Evolutionary conservation across 306 rosid genomes (phyloP).

Genomic region (Neltuma alba): DNA sequence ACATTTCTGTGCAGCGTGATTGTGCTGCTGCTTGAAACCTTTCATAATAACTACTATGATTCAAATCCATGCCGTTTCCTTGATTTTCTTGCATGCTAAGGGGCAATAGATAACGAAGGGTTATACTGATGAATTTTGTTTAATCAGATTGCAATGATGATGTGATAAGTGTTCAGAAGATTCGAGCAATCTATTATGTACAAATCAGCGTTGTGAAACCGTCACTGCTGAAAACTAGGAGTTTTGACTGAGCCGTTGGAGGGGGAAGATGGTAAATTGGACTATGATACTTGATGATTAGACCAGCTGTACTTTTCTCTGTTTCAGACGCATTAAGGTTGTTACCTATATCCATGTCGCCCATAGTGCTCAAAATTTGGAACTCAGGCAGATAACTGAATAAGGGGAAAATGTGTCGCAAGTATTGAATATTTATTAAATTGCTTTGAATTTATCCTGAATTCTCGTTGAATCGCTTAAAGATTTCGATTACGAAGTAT

Average conservation of each 20-base stretch:
- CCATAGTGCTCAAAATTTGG: conserved; percentile 16
- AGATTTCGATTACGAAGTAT: too few species aligned
- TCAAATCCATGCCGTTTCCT: conserved; percentile 1
- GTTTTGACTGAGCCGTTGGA: conserved; percentile 54
- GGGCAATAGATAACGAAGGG: conserved; percentile 34
- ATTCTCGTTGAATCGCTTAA: conserved; percentile 22
- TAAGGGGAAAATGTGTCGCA: conserved; percentile 37
- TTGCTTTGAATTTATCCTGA: conserved; percentile 5
- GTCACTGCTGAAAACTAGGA: conserved; percentile 49
- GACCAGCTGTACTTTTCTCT: conserved; percentile 33
- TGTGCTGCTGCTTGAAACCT: conserved; percentile 2
- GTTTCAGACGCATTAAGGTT: conserved; percentile 37
- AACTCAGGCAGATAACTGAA: conserved; percentile 28
- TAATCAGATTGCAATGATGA: conserved; percentile 90
- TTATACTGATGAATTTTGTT: conserved; percentile 53
- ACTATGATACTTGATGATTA: conserved; percentile 30
- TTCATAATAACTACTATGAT: conserved; percentile 4
- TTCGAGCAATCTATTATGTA: conserved; percentile 54
- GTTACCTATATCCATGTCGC: conserved; percentile 18
- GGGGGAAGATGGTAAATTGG: conserved; percentile 50
- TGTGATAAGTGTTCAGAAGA: conserved; percentile 70
- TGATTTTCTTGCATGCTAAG: conserved; percentile 25
- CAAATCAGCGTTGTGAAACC: conserved; percentile 58
- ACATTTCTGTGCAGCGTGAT: not conserved
- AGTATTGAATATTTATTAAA: conserved; percentile 17